Percentiles rank a stretch among this genome's conserved stretches.
Conservation (phyloP, 768 basidiomycete genomes). For the Lactarius indigo region DNA sequence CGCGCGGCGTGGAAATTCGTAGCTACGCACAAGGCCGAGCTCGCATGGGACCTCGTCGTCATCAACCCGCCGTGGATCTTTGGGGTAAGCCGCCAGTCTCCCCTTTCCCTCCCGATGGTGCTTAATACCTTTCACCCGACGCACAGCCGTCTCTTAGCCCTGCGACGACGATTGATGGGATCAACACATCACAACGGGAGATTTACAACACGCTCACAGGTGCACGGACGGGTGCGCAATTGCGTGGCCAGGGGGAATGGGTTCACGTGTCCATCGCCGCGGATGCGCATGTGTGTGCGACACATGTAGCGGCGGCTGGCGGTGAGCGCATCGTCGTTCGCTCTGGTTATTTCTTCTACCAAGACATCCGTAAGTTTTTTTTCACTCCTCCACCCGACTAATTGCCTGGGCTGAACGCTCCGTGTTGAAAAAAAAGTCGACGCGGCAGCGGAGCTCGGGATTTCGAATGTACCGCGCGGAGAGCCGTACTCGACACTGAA, state of each 20-base stretch:
- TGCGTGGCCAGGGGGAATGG: constrained; percentile 4
- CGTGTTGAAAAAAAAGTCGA: background rate
- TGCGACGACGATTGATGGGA: constrained; percentile 11
- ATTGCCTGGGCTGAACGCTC: background rate
- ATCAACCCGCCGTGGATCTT: constrained; percentile 48
- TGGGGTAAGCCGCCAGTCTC: background rate
- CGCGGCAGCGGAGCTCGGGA: constrained; percentile 9
- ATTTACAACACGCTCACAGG: constrained; percentile 16
- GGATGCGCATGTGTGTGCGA: constrained; percentile 17
- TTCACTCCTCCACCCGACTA: background rate
- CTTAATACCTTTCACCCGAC: background rate
- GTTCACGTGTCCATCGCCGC: constrained; percentile 6
- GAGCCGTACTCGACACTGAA: constrained; percentile 10
- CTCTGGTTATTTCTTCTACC: constrained; percentile 11
- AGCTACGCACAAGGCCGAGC: constrained; percentile 39
- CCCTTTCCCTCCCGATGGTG: background rate
- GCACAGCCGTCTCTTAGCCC: constrained; percentile 32
- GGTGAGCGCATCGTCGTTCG: constrained; percentile 16
- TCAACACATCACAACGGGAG: constrained; percentile 20
- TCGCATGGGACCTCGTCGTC: constrained; percentile 50
- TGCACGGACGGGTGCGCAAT: background rate
- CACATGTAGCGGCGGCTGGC: background rate
- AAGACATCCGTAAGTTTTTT: constrained; percentile 9
- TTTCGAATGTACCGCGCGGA: constrained; percentile 10
- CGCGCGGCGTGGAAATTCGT: constrained; percentile 51